A percentile compares a stretch with the other conserved stretches of the same genome.
Evolutionary conservation across 2,329 filamentous ascomycete genomes (phyloP).

Genomic region (Colletotrichum orbiculare): DNA sequence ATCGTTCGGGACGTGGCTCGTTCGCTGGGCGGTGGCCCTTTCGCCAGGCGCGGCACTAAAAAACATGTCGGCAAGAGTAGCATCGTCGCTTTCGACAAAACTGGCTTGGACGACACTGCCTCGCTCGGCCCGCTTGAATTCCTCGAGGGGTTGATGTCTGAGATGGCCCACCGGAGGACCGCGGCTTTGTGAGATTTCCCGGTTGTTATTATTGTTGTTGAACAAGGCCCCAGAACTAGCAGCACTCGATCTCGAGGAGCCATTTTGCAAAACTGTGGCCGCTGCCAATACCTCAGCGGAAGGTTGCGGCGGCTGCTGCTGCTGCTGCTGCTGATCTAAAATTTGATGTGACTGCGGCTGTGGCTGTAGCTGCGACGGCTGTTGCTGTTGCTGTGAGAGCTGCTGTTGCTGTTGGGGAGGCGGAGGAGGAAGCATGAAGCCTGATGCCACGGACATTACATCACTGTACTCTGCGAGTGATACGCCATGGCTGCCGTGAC

Average conservation of each 20-base stretch:
- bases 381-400: slow-evolving; percentile 34
- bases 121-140: slow-evolving; percentile 54
- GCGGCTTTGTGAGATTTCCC: slow-evolving; percentile 38
- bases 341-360: slow-evolving; percentile 39
- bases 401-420: slow-evolving; percentile 44
- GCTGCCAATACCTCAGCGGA: slow-evolving; percentile 69
- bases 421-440: slow-evolving; percentile 51
- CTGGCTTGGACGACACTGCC: slow-evolving; percentile 42
- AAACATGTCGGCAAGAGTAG: slow-evolving; percentile 56
- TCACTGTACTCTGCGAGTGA: slow-evolving; percentile 41
- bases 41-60: slow-evolving; percentile 44
- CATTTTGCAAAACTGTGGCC: slow-evolving; percentile 62
- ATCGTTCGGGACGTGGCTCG: slow-evolving; percentile 49
- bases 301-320: slow-evolving; percentile 44
- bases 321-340: slow-evolving; percentile 38
- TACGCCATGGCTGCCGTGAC: slow-evolving; percentile 43
- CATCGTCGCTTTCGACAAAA: slow-evolving; percentile 44
- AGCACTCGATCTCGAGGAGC: slow-evolving; percentile 43
- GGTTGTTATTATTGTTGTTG: slow-evolving; percentile 15
- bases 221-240: slow-evolving; percentile 37
- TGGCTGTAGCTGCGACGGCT: slow-evolving; percentile 22
- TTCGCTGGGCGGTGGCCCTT: slow-evolving; percentile 35
- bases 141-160: slow-evolving; percentile 55
- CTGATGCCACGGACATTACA: slow-evolving; percentile 44
- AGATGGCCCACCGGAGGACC: slow-evolving; percentile 54